Evolutionary conservation across 805 yeast genomes (phyloP), one percentile per base, ranked within the genome.

Genomic region (Candida oleophila): DNA sequence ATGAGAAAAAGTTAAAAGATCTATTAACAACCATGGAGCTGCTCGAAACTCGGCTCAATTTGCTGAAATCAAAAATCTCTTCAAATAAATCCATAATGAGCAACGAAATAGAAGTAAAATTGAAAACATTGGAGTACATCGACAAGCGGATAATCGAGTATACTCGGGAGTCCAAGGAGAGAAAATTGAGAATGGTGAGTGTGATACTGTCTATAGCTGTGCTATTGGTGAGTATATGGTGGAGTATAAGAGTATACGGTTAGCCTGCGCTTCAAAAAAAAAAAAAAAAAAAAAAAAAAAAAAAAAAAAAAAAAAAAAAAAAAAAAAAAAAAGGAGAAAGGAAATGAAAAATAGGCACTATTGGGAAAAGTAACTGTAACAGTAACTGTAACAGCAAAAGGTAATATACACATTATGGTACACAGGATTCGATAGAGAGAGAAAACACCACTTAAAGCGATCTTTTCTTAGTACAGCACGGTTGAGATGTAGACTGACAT

Each of bases 91-190:
- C 51, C 12, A 46, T 55, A 2, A 53, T 70, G 52, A 51, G 61
- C 28, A 45, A 48, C n/a, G 62, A 60, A 3, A 52, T 71, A 43
- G 51, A 53, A 3, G 57, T 54, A 12, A 65, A 64, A 49, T 50
- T 71, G 41, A 64, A 63, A 34, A 46, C 62, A 8, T 56, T 72
- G 47, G 75, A 71, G 43, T 49, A 53, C 20, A 55, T 72, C 4
- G 62, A 65, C 38, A 49, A 51, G 14, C 53, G 56, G 40, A 65
- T 70, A 40, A 50, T 52, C 22, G 62, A 61, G 41, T 61, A 66
- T 47, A 55, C 68, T 21, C 54, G 48, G 15, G 49, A 49, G 12
- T 54, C 51, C 18, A 55, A 67, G 38, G 55, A 55, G 22, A 56
- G 61, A 34, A 57, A 71, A 22, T 58, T 68, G 42, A 62, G 60